Base-by-base conservation (phyloP, 768 basidiomycete species). In the Rubroboletus pulcherrimus region DNA sequence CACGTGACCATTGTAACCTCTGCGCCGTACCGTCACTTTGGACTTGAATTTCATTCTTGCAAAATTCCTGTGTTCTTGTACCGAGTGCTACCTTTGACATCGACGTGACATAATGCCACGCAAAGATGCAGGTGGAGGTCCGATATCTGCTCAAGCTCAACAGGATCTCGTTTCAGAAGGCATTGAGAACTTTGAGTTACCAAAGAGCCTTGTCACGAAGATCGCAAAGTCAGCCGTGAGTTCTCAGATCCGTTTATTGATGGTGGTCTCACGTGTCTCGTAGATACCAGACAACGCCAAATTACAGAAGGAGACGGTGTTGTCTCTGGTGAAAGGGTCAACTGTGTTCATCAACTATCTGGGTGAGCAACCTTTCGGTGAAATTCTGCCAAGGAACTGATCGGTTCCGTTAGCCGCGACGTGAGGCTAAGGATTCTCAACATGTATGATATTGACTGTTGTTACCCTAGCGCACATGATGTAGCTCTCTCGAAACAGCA, bases 281-380 rank as follows among this genome's bases (percentile, higher is more conserved):
- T 54, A 95, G 94, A 74, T 96, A 4, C 91, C 93, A 7, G 87
- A 92, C 0, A 87, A 84, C 61, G 81, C 86, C 12, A 96, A 96
- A 66, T 71, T 97, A 53, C 90, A 93, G 63, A 96, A 94, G 59
- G 96, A 98, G 55, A 89, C 91, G 0, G 84, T 94, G 0, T 69
- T 89, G 1, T 91, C 93, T 12, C 77, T 97, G 10, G 79, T 89
- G 14, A 94, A 94, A 67, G 87, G 88, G 31, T 92, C 94, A 4
- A 95, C 95, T 0, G 89, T 98, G 49, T 98, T 98, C 70, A 94
- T 99, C 62, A 95, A 90, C 70, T 96, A 94, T 63, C 77, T 98
- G 8, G 87, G 95, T 89, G 69, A 62, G 86, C 40, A 17, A 10
- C 12, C 21, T 12, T 45, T 29, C 7, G 17, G 29, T 21, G 37